Evolutionary conservation across 352 stramenopile species (phyloP), one percentile per base, ranked within the genome.

Genomic region (Globisporangium irregulare): DNA sequence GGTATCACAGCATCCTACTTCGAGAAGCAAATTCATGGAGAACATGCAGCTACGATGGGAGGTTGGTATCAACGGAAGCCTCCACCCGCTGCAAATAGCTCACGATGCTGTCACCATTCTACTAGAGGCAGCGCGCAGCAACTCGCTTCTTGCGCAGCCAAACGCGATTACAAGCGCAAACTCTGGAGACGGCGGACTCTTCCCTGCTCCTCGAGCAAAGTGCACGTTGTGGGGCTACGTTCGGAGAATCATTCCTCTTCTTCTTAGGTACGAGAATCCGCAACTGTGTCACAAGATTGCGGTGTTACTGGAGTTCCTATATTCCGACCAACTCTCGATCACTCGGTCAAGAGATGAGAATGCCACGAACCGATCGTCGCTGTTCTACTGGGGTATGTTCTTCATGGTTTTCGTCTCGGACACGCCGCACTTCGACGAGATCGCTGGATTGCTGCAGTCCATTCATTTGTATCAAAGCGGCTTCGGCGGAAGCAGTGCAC

Each of bases 21-120:
- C 53, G 18, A 79, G 77, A n/a, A 66, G 24, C 22, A 83, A 72
- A 24, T 38, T 92, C 48, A 80, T 90, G 69, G 76, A 91, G n/a
- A 87, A 87, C 8, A 66, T 80, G 27, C 88, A 96, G 66, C 71
- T 96, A 18, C 84, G 87, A 5, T 96, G 88, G 88, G 83, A 96
- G 71, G 63, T 94, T 10, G 81, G 70, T 0, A 84, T 94, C 62
- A 71, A 79, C 14, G 81, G 84, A 6, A 62, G 56, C 10, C 59
- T 93, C 3, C 64, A 81, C 27, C 66, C 76, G 12, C 74, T 87
- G 15, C 83, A 93, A 63, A 67, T 87, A 6, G 86, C 88, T 7
- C 77, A 94, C 61, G 84, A 96, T 64, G 86, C 88, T 0, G 74
- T 89, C 27, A 81, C 72, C 38, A 80, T 92, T 56, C 55, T 96